Evolutionary conservation across 768 basidiomycete genomes (phyloP).

Genomic region (Amanita phalloides): DNA sequence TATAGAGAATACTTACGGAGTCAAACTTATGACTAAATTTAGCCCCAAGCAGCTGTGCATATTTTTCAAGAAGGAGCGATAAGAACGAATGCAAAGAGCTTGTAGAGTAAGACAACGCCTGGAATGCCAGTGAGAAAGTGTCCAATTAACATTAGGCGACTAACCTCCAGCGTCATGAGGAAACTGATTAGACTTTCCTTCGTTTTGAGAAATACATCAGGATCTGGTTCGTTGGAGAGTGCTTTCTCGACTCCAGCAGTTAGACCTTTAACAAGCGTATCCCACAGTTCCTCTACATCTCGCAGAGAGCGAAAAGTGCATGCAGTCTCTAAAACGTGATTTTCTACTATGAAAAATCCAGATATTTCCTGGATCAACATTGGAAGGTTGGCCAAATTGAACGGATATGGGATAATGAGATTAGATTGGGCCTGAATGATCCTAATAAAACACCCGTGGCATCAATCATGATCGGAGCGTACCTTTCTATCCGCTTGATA

Average conservation of each 20-base stretch:
- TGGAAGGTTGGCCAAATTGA: constrained; percentile 56
- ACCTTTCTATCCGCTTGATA: constrained; percentile 98
- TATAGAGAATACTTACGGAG: constrained; percentile 35
- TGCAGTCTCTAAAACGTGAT: constrained; percentile 82
- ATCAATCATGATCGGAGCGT: constrained; percentile 4
- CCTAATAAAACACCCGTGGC: constrained; percentile 4
- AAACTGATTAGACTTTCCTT: constrained; percentile 82
- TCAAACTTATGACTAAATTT: constrained; percentile 80
- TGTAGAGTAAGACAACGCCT: constrained; percentile 86
- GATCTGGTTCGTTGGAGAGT: constrained; percentile 63
- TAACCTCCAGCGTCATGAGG: constrained; percentile 86
- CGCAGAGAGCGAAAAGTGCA: constrained; percentile 81
- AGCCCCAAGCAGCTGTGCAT: constrained; percentile 68
- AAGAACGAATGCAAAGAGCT: constrained; percentile 75
- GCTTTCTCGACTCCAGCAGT: constrained; percentile 65
- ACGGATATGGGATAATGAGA: constrained; percentile 74
- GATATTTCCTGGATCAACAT: constrained; percentile 87
- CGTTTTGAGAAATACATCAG: constrained; percentile 69
- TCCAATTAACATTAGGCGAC: constrained; percentile 7
- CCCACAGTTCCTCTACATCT: constrained; percentile 95
- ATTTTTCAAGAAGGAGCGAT: constrained; percentile 84
- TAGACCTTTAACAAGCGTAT: constrained; percentile 67
- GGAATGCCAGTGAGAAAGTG: constrained; percentile 4
- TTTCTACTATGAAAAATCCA: constrained; percentile 96
- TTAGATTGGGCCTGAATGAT: constrained; percentile 82